phyloP scores from a whole-genome alignment of 371 early-diverging fungal species.

The Actinomucor elegans region DNA sequence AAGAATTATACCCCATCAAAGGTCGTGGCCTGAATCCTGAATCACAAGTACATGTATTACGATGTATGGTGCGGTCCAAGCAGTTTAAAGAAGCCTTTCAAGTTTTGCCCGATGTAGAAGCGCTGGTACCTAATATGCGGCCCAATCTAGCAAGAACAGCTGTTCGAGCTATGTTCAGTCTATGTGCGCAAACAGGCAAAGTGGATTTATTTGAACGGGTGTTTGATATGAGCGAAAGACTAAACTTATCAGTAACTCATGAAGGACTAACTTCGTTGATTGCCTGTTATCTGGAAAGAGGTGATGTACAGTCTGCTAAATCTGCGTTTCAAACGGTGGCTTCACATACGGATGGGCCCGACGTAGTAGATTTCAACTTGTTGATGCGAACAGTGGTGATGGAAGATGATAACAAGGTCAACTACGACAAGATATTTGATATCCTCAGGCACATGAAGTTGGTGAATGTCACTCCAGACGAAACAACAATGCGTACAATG shows the following conservation, averaged over 20 bases:
- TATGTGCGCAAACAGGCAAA: conserved; percentile 38
- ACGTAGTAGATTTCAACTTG: conserved; percentile 44
- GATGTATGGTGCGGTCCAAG: conserved; percentile 19
- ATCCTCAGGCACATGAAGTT: conserved; percentile 40
- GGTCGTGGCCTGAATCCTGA: not conserved
- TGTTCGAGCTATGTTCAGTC: conserved; percentile 17
- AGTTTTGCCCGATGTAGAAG: conserved; percentile 15
- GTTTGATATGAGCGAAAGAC: conserved; percentile 8
- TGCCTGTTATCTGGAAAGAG: conserved; percentile 27
- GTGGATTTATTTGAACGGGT: conserved; percentile 22
- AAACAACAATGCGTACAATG: conserved; percentile 37
- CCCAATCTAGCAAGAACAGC: conserved; percentile 4
- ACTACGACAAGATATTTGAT: conserved; percentile 30
- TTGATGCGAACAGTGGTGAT: conserved; percentile 29
- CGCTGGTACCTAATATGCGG: not conserved
- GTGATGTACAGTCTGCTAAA: conserved; percentile 26
- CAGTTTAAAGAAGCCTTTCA: conserved; percentile 6
- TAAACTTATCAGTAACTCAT: conserved; percentile 19
- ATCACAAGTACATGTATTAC: conserved; percentile 17
- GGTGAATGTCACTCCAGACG: conserved; percentile 30
- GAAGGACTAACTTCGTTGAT: conserved; percentile 30
- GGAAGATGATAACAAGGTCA: conserved; percentile 11
- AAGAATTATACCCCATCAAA: conserved; percentile 27
- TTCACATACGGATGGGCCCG: conserved; percentile 26
- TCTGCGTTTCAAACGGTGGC: conserved; percentile 28